These are phyloP conservation scores for Talaromyces sp. DNA, from an alignment of 2,329 filamentous ascomycete genomes.

Conservation along the genomic window DNA sequence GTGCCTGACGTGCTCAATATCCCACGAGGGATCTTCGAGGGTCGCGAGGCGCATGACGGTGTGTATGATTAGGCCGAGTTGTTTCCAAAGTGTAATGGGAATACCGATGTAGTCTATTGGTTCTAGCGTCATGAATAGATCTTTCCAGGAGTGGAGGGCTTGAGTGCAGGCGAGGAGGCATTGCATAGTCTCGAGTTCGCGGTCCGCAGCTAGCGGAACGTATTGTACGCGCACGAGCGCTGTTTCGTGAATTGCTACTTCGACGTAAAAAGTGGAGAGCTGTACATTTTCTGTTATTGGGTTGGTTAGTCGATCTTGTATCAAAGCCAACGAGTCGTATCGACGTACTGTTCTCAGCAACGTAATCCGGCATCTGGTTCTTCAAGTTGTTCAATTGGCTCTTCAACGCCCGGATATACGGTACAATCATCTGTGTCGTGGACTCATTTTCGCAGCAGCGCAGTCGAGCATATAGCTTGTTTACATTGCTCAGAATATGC, in stretches of 20 bases:
- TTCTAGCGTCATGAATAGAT: constrained; percentile 1
- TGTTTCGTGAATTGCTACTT: constrained; percentile 13
- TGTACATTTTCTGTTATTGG: neutral
- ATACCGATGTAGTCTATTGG: constrained; percentile 7
- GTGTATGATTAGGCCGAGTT: constrained; percentile 9
- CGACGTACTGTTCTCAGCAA: constrained; percentile 9
- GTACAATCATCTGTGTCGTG: constrained; percentile 9
- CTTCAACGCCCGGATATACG: constrained; percentile 10
- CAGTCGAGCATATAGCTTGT: constrained; percentile 5
- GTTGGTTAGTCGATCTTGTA: neutral
- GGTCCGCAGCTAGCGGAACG: neutral
- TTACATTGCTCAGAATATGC: constrained; percentile 8
- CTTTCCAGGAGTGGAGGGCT: constrained; percentile 3
- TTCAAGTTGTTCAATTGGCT: constrained; percentile 4
- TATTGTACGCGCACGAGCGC: constrained; percentile 8
- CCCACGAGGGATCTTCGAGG: constrained; percentile 14
- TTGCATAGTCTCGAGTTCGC: constrained; percentile 4
- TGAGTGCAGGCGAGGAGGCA: constrained; percentile 2
- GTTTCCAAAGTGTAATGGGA: constrained; percentile 16
- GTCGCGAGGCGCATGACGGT: constrained; percentile 7
- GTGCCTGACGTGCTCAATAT: neutral
- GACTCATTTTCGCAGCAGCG: constrained; percentile 8
- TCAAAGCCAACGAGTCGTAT: neutral
- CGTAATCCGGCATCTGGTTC: constrained; percentile 6
- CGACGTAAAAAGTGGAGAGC: neutral